Evolutionary conservation across 108 stramenopile genomes (phyloP), one percentile per base, ranked within the genome.

Genomic region (Cyclotella sp.): DNA sequence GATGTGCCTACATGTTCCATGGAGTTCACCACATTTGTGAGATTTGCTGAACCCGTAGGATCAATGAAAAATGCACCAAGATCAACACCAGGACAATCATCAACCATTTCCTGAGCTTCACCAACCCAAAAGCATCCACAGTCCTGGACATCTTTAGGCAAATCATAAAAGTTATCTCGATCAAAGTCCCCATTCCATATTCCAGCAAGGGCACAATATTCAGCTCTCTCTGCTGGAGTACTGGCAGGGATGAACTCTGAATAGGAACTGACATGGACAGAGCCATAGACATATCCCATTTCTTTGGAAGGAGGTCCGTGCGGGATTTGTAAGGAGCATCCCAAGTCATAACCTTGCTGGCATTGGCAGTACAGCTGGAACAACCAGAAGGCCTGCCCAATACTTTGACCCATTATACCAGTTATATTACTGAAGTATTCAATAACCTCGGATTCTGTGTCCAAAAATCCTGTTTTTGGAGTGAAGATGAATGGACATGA

Each of bases 181-280:
- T 9, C 42, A 41, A 70, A 30, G 27, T 70, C 69, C 8, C 69
- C 69, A 43, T 70, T 70, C 69, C 69, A 70, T n/a, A 70, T 57
- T 22, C 69, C 47, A 58, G 54, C 69, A 70, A 55, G 40, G 24
- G 27, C 21, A 27, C 69, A 70, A 30, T 70, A 70, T 0, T 70
- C 69, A 24, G 41, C 7, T 19, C 55, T 46, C 40, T 70, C 42
- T 29, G 49, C 67, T 0, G 29, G 29, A 16, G 54, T 45, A 26
- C 21, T 68, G 13, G 30, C 41, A 9, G 47, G 47, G 11, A 39
- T 62, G 12, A 29, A 19, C 34, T 34, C 34, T 5, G 34, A 34
- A 34, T 34, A 34, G 34, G 34, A 34, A 34, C 34, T 34, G 34
- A 34, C 34, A 34, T 34, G 34, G 34, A 34, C 34, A 34, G 2